Evolutionary conservation across 495 filamentous ascomycete genomes (phyloP).

Genomic region (Neurospora sp.): DNA sequence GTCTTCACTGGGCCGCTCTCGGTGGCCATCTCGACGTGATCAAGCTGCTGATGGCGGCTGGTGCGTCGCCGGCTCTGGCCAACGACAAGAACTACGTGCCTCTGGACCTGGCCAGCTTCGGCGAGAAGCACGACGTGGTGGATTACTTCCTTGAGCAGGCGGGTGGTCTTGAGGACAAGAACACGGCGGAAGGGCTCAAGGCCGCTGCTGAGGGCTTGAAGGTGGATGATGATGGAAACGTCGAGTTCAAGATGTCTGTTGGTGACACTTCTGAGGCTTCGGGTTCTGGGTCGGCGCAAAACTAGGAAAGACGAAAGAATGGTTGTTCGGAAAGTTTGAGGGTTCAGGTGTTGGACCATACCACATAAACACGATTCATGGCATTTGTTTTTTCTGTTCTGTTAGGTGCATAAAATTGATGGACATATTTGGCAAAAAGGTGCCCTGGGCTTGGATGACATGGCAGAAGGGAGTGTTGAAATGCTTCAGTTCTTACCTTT

Average conservation of each 20-base stretch:
- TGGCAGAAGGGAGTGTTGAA: background rate
- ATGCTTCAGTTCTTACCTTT: background rate
- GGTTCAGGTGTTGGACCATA: background rate
- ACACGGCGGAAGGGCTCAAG: conserved; percentile 26
- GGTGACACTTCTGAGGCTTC: background rate
- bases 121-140: conserved; percentile 56
- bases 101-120: conserved; percentile 72
- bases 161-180: conserved; percentile 44
- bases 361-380: background rate
- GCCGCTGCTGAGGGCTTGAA: conserved; percentile 16
- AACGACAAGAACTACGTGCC: conserved; percentile 82
- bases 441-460: background rate
- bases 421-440: background rate
- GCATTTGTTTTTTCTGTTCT: background rate
- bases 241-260: background rate
- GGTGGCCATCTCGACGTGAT: conserved; percentile 78
- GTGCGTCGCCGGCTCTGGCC: conserved; percentile 57
- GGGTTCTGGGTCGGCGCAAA: background rate
- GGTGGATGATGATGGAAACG: conserved; percentile 17
- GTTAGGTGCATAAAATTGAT: background rate
- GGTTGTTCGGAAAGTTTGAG: background rate
- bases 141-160: conserved; percentile 51
- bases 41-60: conserved; percentile 54
- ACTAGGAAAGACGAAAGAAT: background rate
- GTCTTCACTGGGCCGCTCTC: conserved; percentile 84